Percentiles rank a stretch among this genome's conserved stretches.
These are phyloP conservation scores for Termitomyces sp. DNA, from an alignment of 1,284 basidiomycete genomes.

Conservation along the genomic window DNA sequence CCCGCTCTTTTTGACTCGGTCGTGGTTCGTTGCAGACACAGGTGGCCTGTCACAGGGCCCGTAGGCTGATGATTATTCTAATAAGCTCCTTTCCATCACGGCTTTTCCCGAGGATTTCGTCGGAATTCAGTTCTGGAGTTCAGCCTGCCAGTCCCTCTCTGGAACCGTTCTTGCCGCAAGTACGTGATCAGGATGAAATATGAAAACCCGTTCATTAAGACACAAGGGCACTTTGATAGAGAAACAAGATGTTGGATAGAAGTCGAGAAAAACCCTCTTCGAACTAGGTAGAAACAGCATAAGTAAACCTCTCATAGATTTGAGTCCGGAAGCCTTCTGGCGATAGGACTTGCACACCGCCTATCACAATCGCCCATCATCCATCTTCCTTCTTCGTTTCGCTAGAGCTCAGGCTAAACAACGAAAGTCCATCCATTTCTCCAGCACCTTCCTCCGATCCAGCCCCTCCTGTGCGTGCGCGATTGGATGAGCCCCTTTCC, in stretches of 20 bases:
- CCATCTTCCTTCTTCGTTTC: conserved; percentile 10
- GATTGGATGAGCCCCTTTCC: conserved; percentile 1
- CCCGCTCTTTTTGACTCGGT: too few species aligned
- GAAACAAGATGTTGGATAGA: background rate
- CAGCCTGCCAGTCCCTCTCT: background rate
- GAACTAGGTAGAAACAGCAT: background rate
- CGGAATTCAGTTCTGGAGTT: too few species aligned
- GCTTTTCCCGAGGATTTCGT: too few species aligned
- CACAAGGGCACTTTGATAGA: background rate
- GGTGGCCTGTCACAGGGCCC: too few species aligned
- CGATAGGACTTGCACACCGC: background rate
- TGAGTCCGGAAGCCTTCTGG: background rate
- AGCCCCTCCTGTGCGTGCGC: background rate
- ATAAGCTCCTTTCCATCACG: too few species aligned
- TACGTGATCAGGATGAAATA: background rate
- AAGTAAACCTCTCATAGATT: background rate
- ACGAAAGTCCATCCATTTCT: conserved; percentile 4
- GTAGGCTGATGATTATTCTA: too few species aligned
- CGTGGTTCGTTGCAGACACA: too few species aligned
- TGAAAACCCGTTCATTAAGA: background rate
- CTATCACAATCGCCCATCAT: background rate
- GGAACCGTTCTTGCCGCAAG: background rate
- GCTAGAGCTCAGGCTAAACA: conserved; percentile 7
- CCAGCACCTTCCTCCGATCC: background rate
- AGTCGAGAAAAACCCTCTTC: background rate